Base-by-base conservation (phyloP, 2,329 filamentous ascomycete species). In the Thyridium curvatum region DNA sequence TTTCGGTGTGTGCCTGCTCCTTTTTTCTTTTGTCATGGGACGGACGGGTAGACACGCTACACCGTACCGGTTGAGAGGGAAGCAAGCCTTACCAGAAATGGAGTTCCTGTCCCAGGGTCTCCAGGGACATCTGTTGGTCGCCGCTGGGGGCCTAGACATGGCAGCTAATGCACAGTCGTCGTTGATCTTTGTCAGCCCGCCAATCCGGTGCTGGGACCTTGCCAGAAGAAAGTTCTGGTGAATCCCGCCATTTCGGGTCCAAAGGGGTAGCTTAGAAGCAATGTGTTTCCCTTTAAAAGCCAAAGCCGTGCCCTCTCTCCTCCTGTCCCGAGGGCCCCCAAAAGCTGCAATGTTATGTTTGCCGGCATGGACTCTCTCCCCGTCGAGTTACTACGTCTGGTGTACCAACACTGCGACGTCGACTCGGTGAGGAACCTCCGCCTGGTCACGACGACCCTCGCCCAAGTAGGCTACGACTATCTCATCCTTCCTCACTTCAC, bases 381-480 rank as follows among this genome's bases (percentile, higher is more conserved):
- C 12, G 40, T 50, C 37, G 49, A 52, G 40, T 42, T 52, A 15
- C 39, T 69, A 35, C 52, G 60, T 50, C 56, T 65, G 51, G 61
- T 73, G 43, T 69, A 65, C 42, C 52, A 53, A 37, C 56, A 60
- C 44, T 67, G 68, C 46, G 59, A 65, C 41, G 43, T 51, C 5
- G 41, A 53, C 14, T 59, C 66, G 14, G 61, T 68, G 30, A 58
- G 57, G 41, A 56, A 49, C 38, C 58, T 74, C 30, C 64, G 71
- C 12, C 61, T 65, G 21, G 53, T 54, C 36, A 64, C 57, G 30
- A 54, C 50, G 12, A 56, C 52, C 18, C 51, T 65, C 30, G 66
- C 66, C 30, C 57, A 62, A 21, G 52, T 68, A 3, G 66, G 66
- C 39, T 64, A 64, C 43, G 61, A 66, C 17, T 67, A 61, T 41